Percentiles rank a stretch among this genome's conserved stretches.
Evolutionary conservation across 2,329 filamentous ascomycete species (phyloP).

Genomic region (Nemania sp.): DNA sequence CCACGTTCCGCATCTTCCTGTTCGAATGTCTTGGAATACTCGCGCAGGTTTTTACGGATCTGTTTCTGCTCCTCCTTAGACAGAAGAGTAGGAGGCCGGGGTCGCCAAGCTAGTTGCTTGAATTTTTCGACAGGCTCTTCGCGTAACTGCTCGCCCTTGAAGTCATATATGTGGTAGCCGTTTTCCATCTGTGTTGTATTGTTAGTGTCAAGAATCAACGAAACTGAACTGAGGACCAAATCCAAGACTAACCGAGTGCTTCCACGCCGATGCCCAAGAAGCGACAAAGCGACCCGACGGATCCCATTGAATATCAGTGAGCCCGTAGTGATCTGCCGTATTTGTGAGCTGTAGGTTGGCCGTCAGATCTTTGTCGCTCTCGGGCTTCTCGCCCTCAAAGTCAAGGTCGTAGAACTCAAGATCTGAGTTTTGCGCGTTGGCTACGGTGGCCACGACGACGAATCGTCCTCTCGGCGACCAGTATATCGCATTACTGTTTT

Average conservation of each 20-base stretch:
- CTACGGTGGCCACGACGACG: constrained; percentile 89
- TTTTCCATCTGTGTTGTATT: constrained; percentile 83
- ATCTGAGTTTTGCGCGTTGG: constrained; percentile 90
- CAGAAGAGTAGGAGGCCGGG: constrained; percentile 86
- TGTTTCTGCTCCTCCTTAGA: constrained; percentile 96
- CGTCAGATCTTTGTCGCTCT: constrained; percentile 89
- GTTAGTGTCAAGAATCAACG: constrained; percentile 14
- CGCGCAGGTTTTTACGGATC: constrained; percentile 96
- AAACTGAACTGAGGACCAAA: neutral
- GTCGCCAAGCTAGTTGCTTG: constrained; percentile 96
- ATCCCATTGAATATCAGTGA: constrained; percentile 98
- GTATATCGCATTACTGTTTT: constrained; percentile 99
- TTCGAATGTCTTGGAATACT: constrained; percentile 94
- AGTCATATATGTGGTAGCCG: constrained; percentile 97
- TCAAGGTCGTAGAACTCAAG: constrained; percentile 98
- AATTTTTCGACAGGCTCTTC: constrained; percentile 96
- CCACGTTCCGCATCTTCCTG: constrained; percentile 93
- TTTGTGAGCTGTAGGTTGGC: constrained; percentile 96
- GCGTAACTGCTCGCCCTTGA: constrained; percentile 84
- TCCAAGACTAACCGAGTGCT: constrained; percentile 75
- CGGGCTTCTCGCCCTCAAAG: constrained; percentile 95
- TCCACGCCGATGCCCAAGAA: constrained; percentile 92
- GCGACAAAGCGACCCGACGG: constrained; percentile 93
- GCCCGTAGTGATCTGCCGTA: constrained; percentile 91
- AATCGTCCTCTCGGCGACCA: constrained; percentile 97